These are phyloP conservation scores for Monocercomonoides exilis DNA, from an alignment of 78 protist genomes.

Conservation along the genomic window DNA sequence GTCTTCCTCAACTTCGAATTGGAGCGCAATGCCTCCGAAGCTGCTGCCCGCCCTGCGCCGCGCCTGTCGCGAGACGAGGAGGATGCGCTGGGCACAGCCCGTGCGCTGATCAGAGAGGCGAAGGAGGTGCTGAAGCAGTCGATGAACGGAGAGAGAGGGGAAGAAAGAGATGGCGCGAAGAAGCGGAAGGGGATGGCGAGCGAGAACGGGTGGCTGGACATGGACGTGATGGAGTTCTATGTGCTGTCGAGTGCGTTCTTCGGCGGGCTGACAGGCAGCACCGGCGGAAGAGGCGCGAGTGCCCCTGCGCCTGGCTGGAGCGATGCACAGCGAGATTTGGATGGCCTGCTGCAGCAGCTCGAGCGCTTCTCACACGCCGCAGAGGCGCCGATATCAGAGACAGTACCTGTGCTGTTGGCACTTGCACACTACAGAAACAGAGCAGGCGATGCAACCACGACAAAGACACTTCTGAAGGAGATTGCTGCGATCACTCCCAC, in stretches of 20 bases:
- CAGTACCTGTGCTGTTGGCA: neutral
- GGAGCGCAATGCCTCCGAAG: neutral
- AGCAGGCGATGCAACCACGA: neutral
- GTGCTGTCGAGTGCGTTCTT: neutral
- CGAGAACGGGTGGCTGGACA: neutral
- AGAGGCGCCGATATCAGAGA: no score
- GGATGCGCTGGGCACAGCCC: neutral
- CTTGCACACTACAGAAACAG: neutral
- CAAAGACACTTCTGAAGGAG: neutral
- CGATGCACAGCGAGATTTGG: neutral
- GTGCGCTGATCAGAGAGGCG: neutral
- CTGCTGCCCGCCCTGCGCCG: neutral
- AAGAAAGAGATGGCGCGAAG: neutral
- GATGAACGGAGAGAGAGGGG: no score
- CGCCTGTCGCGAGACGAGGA: neutral
- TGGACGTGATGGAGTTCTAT: neutral
- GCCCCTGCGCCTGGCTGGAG: neutral
- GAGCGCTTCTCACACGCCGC: no score
- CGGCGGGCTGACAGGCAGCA: neutral
- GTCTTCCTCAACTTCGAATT: neutral
- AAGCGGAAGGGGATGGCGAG: neutral
- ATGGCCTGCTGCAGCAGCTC: no score
- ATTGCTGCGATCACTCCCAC: neutral
- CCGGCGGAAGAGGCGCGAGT: neutral
- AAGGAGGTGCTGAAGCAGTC: no score